Base-by-base conservation (phyloP, 2,329 filamentous ascomycete genomes). In the Penicillium palitans region DNA sequence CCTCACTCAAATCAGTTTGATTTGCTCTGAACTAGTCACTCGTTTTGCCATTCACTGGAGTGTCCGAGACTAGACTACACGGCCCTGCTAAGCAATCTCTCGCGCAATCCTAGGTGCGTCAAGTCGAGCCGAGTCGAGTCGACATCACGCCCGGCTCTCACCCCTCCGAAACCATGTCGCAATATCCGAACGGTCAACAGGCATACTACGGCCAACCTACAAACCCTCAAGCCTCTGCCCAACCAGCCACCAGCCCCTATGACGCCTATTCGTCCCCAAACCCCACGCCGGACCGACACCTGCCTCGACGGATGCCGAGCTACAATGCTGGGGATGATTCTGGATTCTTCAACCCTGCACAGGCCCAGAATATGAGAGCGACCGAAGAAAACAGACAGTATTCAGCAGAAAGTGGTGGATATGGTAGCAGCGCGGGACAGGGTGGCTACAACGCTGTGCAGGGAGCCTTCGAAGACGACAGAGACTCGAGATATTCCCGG, bases 261-360 rank as follows among this genome's bases (percentile, higher is more conserved):
- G 72, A 77, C 68, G 62, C 70, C 68, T 74, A 78, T 63, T 61
- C 74, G 68, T 62, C 76, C 42, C 78, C 77, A 57, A 70, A 57
- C 41, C 55, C 75, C 50, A 76, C 75, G 58, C 76, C 77, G 57
- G 74, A 69, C 54, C 73, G 76, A 50, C 72, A 73, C 58, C 68
- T 75, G 45, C 72, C 79, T 61, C 77, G 77, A 59, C 82, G 89
- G 64, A 83, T 85, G 63, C 83, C 85, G 49, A 93, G 89, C 78
- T 92, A 90, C 78, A 87, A 91, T 73, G 85, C 83, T 65, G 90
- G 88, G 63, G 90, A 95, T 73, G 90, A 93, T 72, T 79, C 81
- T 48, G 76, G 79, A 49, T 84, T 86, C 55, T 76, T 78, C 57
- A 74, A 77, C 58, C 55, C 70, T 10, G 52, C 69, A 10, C 65